Conservation (phyloP, 768 basidiomycete species). For the Lentinula guzmanii region DNA sequence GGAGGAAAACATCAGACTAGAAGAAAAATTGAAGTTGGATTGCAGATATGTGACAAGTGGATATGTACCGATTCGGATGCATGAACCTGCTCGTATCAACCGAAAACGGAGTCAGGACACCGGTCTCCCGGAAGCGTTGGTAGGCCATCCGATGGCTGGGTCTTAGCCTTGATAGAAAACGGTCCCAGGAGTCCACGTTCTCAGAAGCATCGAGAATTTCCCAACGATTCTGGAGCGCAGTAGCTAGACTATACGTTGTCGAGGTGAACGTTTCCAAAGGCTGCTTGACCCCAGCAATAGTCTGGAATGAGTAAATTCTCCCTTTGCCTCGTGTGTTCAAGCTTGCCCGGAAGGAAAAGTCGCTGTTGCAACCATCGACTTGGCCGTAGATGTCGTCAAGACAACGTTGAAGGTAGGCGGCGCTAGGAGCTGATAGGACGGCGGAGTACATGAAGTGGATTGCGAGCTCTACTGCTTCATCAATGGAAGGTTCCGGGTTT, state of each 20-base stretch:
- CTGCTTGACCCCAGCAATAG: conserved; percentile 27
- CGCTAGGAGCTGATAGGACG: conserved; percentile 25
- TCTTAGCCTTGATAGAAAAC: conserved; percentile 29
- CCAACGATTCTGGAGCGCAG: conserved; percentile 22
- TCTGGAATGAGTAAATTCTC: conserved; percentile 30
- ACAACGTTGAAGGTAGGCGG: conserved; percentile 29
- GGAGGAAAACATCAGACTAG: conserved; percentile 38
- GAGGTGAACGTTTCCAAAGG: conserved; percentile 33
- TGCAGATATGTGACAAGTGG: not conserved
- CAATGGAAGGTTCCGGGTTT: conserved; percentile 30
- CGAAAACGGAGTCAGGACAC: conserved; percentile 32
- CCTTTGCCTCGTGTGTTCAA: conserved; percentile 28
- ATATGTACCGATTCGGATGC: conserved; percentile 31
- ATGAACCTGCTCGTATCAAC: conserved; percentile 25
- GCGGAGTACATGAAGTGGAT: conserved; percentile 38
- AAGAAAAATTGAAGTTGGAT: not conserved
- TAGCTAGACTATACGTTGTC: conserved; percentile 18
- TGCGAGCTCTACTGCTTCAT: conserved; percentile 35
- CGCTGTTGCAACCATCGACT: conserved; percentile 14
- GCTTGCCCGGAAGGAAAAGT: conserved; percentile 31
- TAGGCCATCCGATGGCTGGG: conserved; percentile 35
- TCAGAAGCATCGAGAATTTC: conserved; percentile 27
- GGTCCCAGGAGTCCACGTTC: conserved; percentile 35
- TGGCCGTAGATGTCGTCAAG: conserved; percentile 29
- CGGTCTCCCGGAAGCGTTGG: conserved; percentile 30